phyloP scores from a whole-genome alignment of 192 early-diverging fungal species.

The Coemansia sp. region DNA sequence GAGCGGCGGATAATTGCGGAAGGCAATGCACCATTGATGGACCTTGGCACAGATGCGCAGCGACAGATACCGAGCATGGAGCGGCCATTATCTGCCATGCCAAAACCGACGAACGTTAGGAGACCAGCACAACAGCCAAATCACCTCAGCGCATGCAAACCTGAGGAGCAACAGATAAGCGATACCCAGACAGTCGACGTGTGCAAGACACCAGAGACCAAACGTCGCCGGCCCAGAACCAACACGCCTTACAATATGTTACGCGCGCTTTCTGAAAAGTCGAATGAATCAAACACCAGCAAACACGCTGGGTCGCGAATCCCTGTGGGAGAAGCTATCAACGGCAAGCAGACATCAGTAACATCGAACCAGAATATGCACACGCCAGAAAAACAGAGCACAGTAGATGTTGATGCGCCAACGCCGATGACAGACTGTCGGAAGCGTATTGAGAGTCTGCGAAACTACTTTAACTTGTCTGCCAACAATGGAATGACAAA shows the following conservation, averaged over 20 bases:
- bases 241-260: conserved; percentile 23
- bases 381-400: conserved; percentile 24
- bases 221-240: conserved; percentile 8
- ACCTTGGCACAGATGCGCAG: neutral
- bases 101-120: conserved; percentile 2
- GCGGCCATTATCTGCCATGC: neutral
- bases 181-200: neutral
- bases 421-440: conserved; percentile 20
- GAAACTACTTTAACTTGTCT: conserved; percentile 23
- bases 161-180: neutral
- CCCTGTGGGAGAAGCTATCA: neutral
- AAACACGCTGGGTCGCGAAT: neutral
- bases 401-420: neutral
- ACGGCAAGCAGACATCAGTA: neutral
- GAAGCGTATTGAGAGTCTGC: conserved; percentile 35
- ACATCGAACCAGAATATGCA: conserved; percentile 9
- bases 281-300: conserved; percentile 15
- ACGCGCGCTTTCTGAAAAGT: conserved; percentile 35
- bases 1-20: neutral
- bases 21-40: neutral
- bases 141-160: neutral
- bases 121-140: neutral
- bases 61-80: neutral
- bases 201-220: conserved; percentile 16
- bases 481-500: neutral